Base-by-base conservation (phyloP, 352 stramenopile species). In the Globisporangium viniferum region DNA sequence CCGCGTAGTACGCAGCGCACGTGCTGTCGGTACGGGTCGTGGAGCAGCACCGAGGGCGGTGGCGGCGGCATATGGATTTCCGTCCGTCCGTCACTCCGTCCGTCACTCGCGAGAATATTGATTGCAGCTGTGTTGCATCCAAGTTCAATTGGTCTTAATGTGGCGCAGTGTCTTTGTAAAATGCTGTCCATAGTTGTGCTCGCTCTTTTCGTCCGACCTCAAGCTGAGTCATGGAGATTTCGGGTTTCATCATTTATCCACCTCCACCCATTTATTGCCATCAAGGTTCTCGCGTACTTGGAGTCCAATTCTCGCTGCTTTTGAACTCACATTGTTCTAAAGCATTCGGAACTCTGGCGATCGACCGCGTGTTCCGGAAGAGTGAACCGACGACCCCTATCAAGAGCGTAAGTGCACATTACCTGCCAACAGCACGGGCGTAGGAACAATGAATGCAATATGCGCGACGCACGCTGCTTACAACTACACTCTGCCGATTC, bases 1-100 rank as follows among this genome's bases (percentile, higher is more conserved):
- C 22, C 14, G 1, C 24, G 56, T 5, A 62, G 56, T 35, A 62
- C 31, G 33, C 56, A 62, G 33, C 31, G 56, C 56, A 62, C 56
- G 33, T 24, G 33, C 55, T 39, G 54, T 7, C 54, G 14, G 18
- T 31, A 29, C 29, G 54, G 27, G 4, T 46, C 55, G 29, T 44
- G 31, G 12, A 51, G 44, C 18, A 51, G 44, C 44, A 22, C 44
- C 44, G 44, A 51, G 22, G 44, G 44, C 15, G 41, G 12, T 48
- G 41, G 41, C n/a, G 41, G 44, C 44, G 18, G 44, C 44, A 51
- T n/a, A n/a, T 51, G 18, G 41, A 49, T 49, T 7, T 22, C 29
- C 3, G 29, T 31, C 29, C 29, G 29, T 31, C 29, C 29, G 29
- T 33, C 29, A 2, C 3, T 33, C 29, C 29, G 29, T 33, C 29